A percentile compares a stretch with the other conserved stretches of the same genome.
Evolutionary conservation across 148 eudicot genomes (phyloP).

Genomic region (Cornus florida): DNA sequence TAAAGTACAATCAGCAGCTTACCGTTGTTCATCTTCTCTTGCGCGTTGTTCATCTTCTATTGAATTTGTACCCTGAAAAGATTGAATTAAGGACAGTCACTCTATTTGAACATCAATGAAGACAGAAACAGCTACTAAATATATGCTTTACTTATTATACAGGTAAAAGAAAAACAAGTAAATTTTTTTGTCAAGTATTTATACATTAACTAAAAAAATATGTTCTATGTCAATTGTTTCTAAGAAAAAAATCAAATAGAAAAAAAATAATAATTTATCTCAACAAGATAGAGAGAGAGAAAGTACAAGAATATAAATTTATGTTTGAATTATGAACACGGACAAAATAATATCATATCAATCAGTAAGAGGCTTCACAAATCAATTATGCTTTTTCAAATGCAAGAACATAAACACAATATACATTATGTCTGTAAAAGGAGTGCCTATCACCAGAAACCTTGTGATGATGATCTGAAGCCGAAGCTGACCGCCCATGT

Average conservation of each 20-base stretch:
- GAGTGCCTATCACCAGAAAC: constrained; percentile 93
- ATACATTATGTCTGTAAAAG: constrained; percentile 13
- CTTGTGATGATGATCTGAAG: constrained; percentile 70
- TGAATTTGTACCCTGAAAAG: constrained; percentile 55
- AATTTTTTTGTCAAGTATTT: too few relatives aligned
- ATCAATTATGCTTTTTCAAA: neutral
- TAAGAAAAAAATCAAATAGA: too few relatives aligned
- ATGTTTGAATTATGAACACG: too few relatives aligned
- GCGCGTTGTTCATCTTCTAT: constrained; percentile 52
- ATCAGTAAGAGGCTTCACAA: too few relatives aligned
- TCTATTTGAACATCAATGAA: neutral
- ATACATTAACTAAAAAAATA: too few relatives aligned
- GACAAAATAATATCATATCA: too few relatives aligned
- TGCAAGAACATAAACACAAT: neutral
- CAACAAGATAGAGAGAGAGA: neutral
- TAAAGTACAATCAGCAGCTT: constrained; percentile 29
- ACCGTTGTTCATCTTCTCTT: constrained; percentile 60
- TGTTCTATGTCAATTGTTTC: too few relatives aligned
- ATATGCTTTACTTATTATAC: neutral
- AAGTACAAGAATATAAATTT: too few relatives aligned
- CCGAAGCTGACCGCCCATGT: constrained; percentile 59
- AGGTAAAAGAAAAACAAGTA: neutral
- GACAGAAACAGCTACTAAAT: neutral
- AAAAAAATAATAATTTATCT: neutral
- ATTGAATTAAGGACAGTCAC: constrained; percentile 4